Evolutionary conservation across 1,284 basidiomycete species (phyloP).

Genomic region (Dichomitus squalens): DNA sequence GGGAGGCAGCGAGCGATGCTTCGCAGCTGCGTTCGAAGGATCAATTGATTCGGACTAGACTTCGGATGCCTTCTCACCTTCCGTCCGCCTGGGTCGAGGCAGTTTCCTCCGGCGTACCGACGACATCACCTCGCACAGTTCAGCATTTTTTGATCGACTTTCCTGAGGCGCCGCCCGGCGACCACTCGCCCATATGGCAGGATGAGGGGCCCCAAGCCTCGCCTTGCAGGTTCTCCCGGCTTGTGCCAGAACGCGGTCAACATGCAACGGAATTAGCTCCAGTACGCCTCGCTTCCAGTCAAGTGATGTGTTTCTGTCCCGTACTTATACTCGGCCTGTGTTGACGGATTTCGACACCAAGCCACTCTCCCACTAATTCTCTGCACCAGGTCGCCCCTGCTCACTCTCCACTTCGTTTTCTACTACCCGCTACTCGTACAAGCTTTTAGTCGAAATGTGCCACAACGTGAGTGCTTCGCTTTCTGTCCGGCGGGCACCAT

Average conservation of each 20-base stretch:
- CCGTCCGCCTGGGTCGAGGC: slow-evolving; percentile 19
- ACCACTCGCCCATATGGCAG: slow-evolving; percentile 30
- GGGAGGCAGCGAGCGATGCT: slow-evolving; percentile 19
- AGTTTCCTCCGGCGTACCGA: slow-evolving; percentile 21
- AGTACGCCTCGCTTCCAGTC: slow-evolving; percentile 31
- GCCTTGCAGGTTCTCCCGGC: slow-evolving; percentile 32
- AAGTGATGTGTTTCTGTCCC: slow-evolving; percentile 30
- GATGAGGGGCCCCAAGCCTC: slow-evolving; percentile 37
- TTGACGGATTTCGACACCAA: slow-evolving; percentile 7
- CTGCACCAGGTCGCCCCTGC: slow-evolving; percentile 20
- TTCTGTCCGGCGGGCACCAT: background rate
- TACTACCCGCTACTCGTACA: slow-evolving; percentile 4
- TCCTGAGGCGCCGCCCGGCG: slow-evolving; percentile 25
- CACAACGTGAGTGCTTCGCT: slow-evolving; percentile 60
- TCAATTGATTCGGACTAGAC: slow-evolving; percentile 15
- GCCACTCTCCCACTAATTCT: slow-evolving; percentile 19
- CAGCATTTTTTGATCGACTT: slow-evolving; percentile 31
- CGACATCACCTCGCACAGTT: slow-evolving; percentile 27
- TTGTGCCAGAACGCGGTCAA: slow-evolving; percentile 34
- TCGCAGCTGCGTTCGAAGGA: slow-evolving; percentile 18
- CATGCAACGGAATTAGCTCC: slow-evolving; percentile 32
- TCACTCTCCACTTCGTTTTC: slow-evolving; percentile 13
- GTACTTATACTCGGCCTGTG: slow-evolving; percentile 22
- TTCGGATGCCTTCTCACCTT: slow-evolving; percentile 22
- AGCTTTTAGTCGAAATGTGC: slow-evolving; percentile 58